A percentile compares a stretch with the other conserved stretches of the same genome.
Evolutionary conservation across 169 alveolate species (phyloP).

Genomic region (Plasmodium reichenowi): DNA sequence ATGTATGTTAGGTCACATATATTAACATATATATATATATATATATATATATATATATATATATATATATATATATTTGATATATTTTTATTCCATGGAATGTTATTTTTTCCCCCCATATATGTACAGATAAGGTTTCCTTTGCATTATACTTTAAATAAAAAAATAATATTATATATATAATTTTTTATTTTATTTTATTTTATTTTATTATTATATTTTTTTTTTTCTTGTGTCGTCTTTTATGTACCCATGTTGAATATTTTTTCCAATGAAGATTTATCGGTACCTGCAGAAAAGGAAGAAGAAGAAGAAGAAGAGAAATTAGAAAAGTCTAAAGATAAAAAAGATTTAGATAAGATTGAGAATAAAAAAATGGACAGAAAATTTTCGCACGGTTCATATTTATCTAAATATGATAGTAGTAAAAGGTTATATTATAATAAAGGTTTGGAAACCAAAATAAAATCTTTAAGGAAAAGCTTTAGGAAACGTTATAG

Average conservation of each 20-base stretch:
- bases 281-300: conserved; percentile 28
- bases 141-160: no score
- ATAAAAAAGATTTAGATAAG: conserved; percentile 21
- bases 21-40: no score
- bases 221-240: conserved; percentile 6
- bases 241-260: conserved; percentile 42
- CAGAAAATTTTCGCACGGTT: conserved; percentile 10
- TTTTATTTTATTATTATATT: background rate
- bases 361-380: conserved; percentile 3
- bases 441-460: conserved; percentile 15
- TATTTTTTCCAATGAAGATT: conserved; percentile 55
- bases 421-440: conserved; percentile 12
- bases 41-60: no score
- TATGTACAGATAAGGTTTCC: no score
- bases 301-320: conserved; percentile 26
- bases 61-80: no score
- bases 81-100: no score
- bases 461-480: conserved; percentile 34
- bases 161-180: no score
- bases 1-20: no score
- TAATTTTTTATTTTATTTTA: background rate
- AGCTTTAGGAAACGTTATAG: conserved; percentile 56
- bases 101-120: no score
- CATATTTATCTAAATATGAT: conserved; percentile 22
- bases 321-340: background rate